Evolutionary conservation across 139 green algal genomes (phyloP).

Genomic region (Chlamydomonas incerta): DNA sequence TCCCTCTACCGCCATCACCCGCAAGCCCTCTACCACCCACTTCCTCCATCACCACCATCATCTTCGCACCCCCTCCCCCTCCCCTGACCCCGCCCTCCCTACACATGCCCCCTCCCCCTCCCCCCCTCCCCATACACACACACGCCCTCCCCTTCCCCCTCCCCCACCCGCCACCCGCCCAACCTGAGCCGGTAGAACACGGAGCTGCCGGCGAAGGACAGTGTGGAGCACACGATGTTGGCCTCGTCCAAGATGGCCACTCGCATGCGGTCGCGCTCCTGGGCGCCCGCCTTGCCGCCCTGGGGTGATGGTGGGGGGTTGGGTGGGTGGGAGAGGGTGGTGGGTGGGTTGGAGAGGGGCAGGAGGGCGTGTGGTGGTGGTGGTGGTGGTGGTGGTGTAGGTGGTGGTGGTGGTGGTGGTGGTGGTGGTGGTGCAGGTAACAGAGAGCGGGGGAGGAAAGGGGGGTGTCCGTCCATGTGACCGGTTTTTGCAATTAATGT

Average conservation of each 20-base stretch:
- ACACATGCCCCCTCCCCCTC: neutral
- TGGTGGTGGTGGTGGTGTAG: neutral
- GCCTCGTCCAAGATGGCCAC: constrained; percentile 83
- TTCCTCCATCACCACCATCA: too few species aligned
- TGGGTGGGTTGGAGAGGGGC: too few species aligned
- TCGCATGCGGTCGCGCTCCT: constrained; percentile 59
- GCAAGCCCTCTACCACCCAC: too few species aligned
- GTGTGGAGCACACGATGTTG: constrained; percentile 85
- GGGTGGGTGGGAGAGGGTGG: neutral
- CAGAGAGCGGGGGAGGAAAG: too few species aligned
- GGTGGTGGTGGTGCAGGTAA: too few species aligned
- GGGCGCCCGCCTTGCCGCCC: constrained; percentile 18
- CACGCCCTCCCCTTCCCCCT: neutral
- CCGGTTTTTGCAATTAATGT: too few species aligned
- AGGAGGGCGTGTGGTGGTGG: too few species aligned
- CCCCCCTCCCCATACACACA: neutral
- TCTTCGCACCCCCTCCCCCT: neutral
- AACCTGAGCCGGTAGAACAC: constrained; percentile 38
- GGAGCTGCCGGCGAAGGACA: constrained; percentile 72
- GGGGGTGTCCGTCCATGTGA: neutral
- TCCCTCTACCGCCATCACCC: too few species aligned
- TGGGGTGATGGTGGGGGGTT: neutral
- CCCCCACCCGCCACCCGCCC: neutral
- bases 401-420: too few species aligned
- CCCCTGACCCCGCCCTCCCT: neutral